phyloP scores from a whole-genome alignment of 164 flowering plant species.

The Aristolochia fimbriata region DNA sequence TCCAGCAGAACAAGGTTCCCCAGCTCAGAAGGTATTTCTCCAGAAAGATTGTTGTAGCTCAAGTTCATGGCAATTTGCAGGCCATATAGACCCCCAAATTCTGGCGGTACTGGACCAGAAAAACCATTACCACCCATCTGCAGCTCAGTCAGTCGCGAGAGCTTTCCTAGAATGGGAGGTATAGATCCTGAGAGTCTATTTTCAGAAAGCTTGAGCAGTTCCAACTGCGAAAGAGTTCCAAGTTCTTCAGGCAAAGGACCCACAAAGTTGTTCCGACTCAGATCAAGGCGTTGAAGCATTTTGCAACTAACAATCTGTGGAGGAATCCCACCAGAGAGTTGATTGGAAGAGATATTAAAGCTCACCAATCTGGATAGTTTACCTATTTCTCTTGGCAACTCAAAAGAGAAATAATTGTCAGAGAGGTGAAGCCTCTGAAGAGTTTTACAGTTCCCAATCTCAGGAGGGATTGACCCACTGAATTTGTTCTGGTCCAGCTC shows the following conservation, averaged over 20 bases:
- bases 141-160: constrained; percentile 68
- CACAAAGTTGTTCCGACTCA: constrained; percentile 54
- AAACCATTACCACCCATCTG: constrained; percentile 81
- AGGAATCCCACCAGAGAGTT: constrained; percentile 60
- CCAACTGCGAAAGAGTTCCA: constrained; percentile 66
- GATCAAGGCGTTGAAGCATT: constrained; percentile 87
- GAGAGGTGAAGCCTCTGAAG: constrained; percentile 77
- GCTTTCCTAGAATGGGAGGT: constrained; percentile 63
- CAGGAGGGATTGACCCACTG: constrained; percentile 64
- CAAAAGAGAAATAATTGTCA: constrained; percentile 48
- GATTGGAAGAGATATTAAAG: constrained; percentile 83
- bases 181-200: constrained; percentile 67
- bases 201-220: constrained; percentile 70
- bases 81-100: constrained; percentile 66
- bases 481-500: constrained; percentile 70
- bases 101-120: constrained; percentile 67
- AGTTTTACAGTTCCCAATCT: constrained; percentile 52
- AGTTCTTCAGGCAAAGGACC: constrained; percentile 54
- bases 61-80: constrained; percentile 92
- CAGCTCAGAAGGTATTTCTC: constrained; percentile 64
- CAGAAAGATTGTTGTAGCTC: constrained; percentile 68
- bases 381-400: constrained; percentile 77
- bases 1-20: constrained; percentile 69
- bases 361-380: constrained; percentile 49
- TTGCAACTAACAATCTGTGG: constrained; percentile 54